Base-by-base conservation (phyloP, 2,329 filamentous ascomycete genomes). In the Pseudogymnoascus sp. region DNA sequence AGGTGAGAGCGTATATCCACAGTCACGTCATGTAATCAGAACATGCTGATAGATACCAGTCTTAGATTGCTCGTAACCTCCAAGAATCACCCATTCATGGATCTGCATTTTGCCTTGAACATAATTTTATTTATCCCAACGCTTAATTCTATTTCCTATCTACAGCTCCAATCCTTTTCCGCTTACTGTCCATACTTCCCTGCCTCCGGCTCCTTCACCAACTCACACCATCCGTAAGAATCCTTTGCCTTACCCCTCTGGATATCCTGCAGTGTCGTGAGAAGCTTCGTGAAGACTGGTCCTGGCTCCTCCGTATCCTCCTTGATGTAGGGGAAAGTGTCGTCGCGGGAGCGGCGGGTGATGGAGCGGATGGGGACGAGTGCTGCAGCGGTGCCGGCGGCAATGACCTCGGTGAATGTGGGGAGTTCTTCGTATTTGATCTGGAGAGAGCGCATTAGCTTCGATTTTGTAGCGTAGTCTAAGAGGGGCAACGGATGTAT, bases 361-460 rank as follows among this genome's bases (percentile, higher is more conserved):
- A 97, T 96, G 68, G 90, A 94, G 65, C 89, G 89, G 75, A 97
- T 94, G 1, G 93, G 93, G 2, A 97, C 92, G 61, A 99, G 80
- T 0, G 91, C 90, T 0, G 92, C 93, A 0, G 93, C 93, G 0
- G 93, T 97, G 1, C 93, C 93, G 2, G 92, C 92, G 3, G 93
- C 94, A 76, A 97, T 86, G 60, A 99, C 87, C 76, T 97, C 93
- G 59, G 71, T 79, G 72, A 92, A 91, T 13, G 71, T 67, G 9
- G 78, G 74, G 15, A 86, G 78, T 70, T 87, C 84, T 15, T 74
- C 68, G 72, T 85, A 86, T 75, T 81, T 83, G 74, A 91, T 88
- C 83, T 87, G 68, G 10, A 41, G 21, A n/a, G 13, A 10, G n/a
- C 10, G 15, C 6, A 63, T 61, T 55, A 62, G 21, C 5, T 42